Base-by-base conservation (phyloP, 345 rosid genomes). In the Eucalyptus lansdowneana region DNA sequence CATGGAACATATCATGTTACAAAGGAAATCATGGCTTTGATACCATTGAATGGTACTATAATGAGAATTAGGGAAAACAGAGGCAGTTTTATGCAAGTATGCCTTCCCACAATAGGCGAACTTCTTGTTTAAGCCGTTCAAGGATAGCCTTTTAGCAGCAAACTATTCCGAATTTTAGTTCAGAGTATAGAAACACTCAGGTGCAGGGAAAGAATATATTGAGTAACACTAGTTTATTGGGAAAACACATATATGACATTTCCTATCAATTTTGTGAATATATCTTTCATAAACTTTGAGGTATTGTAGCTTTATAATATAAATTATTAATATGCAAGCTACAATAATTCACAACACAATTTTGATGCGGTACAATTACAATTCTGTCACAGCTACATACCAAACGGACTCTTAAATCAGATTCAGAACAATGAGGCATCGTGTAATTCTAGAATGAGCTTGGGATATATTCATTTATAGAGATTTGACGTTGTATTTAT, bases 1-100 rank as follows among this genome's bases (percentile, higher is more conserved):
- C 0, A 50, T 0, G 51, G 51, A 50, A 2, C 16, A 50, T 0
- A 50, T 50, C 51, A 50, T 50, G 51, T 50, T 50, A 50, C 0
- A 5, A 50, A 14, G 51, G 15, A 49, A 49, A 49, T 0, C 50
- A 13, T 49, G 50, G 50, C 15, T 49, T 49, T 49, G 50, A 49
- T 49, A 49, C 50, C 0, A 49, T 0, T 49, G 50, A 49, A 49
- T 49, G 50, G 50, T 49, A 13, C 15, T 13, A 49, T 49, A 0
- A 0, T 49, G 15, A 49, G 50, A 49, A 49, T 49, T 49, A 49
- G 50, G 15, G 50, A 49, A 49, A 49, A 49, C 50, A 2, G 1
- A 49, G 50, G 0, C 50, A 0, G 6, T 13, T 49, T 49, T 49
- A 0, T 0, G 0, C 6, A 49, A 49, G 50, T 49, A 49, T 49